phyloP scores from a whole-genome alignment of 345 rosid species.

The Acer campestre region DNA sequence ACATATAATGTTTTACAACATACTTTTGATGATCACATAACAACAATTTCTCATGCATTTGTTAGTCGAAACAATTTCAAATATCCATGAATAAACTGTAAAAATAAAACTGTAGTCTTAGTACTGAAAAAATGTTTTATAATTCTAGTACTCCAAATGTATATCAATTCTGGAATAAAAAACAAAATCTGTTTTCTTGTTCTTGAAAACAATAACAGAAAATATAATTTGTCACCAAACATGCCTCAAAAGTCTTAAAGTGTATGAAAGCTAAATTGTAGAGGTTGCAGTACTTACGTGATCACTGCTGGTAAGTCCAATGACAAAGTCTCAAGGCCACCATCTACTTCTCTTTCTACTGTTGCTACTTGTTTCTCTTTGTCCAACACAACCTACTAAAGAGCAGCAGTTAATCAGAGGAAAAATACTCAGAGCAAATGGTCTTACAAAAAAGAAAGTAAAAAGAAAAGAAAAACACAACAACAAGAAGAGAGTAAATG shows the following conservation, averaged over 20 bases:
- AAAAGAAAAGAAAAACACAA: background rate
- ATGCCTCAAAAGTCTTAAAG: background rate
- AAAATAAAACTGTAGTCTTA: background rate
- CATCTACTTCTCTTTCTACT: constrained; percentile 95
- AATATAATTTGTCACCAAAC: background rate
- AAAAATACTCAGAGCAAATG: background rate
- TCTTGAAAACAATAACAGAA: background rate
- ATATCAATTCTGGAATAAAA: background rate
- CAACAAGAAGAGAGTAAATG: background rate
- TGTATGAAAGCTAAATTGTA: constrained; percentile 6
- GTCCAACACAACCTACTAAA: constrained; percentile 80
- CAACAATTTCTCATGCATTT: background rate
- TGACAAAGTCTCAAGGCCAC: constrained; percentile 83
- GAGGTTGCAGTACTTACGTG: constrained; percentile 47
- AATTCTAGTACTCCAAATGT: background rate
- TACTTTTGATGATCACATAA: background rate
- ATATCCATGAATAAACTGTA: background rate
- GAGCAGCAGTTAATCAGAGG: constrained; percentile 20
- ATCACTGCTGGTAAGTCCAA: constrained; percentile 86
- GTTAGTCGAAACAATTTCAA: background rate
- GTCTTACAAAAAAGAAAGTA: background rate
- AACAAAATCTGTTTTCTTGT: background rate
- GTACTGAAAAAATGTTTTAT: background rate
- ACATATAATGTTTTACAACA: background rate
- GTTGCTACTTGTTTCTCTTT: constrained; percentile 68